These are phyloP conservation scores for Saccharomycopsis sp. DNA, from an alignment of 805 yeast genomes.

Conservation along the genomic window DNA sequence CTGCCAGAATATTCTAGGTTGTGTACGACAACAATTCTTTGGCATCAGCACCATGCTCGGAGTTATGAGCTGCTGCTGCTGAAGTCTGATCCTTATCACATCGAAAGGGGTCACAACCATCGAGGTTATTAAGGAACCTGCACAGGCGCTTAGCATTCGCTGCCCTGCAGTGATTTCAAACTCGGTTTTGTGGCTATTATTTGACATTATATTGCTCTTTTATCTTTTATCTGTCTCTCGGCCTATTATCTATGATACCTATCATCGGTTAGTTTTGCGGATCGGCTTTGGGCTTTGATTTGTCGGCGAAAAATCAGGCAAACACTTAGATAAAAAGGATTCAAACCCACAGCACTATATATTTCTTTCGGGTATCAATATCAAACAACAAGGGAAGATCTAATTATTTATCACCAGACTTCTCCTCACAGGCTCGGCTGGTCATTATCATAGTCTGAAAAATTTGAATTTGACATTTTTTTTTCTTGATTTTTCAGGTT, in stretches of 20 bases:
- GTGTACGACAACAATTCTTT: conserved; percentile 22
- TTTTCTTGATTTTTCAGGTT: neutral
- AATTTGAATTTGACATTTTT: neutral
- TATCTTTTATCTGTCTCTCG: no score
- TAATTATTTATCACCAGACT: neutral
- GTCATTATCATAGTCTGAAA: neutral
- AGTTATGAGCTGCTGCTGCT: conserved; percentile 60
- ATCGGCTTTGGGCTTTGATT: neutral
- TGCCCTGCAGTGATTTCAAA: conserved; percentile 27
- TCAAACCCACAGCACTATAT: neutral
- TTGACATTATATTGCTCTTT: neutral
- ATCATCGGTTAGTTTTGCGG: neutral
- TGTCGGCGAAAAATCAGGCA: neutral
- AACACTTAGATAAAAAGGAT: neutral
- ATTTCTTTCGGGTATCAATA: neutral
- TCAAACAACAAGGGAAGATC: no score
- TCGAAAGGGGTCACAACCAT: conserved; percentile 75
- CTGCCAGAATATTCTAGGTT: conserved; percentile 24
- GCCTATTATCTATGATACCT: no score
- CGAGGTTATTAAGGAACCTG: conserved; percentile 69
- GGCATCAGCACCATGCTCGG: conserved; percentile 31
- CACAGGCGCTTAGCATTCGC: conserved; percentile 72
- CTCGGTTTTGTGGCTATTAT: neutral
- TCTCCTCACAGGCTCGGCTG: neutral
- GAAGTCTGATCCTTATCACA: conserved; percentile 69